Percentiles rank a stretch among this genome's conserved stretches.
Evolutionary conservation across 2,329 filamentous ascomycete genomes (phyloP).

Genomic region (Trichoderma gracile): DNA sequence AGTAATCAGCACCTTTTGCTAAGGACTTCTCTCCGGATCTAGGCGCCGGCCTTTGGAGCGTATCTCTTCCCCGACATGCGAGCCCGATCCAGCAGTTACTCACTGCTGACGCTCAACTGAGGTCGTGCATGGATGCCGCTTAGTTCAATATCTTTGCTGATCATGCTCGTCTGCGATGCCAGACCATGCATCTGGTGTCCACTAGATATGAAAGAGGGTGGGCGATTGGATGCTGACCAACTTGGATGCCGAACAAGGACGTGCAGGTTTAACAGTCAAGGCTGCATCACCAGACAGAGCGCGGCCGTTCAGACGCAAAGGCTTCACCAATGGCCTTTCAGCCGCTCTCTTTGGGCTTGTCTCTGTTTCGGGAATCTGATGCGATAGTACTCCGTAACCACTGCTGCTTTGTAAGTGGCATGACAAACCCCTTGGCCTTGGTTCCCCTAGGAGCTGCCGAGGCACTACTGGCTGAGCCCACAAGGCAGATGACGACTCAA

Average conservation of each 20-base stretch:
- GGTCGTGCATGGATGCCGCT: not conserved
- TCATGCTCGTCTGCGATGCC: not conserved
- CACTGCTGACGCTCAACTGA: not conserved
- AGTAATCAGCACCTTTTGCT: not conserved
- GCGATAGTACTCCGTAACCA: not conserved
- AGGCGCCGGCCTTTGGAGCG: not conserved
- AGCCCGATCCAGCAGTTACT: not conserved
- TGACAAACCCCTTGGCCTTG: not conserved
- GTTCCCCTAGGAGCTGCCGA: not conserved
- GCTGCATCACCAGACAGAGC: not conserved
- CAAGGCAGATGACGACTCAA: not conserved
- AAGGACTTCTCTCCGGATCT: not conserved
- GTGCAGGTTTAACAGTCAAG: not conserved
- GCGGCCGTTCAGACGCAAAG: not conserved
- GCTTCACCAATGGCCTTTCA: not conserved
- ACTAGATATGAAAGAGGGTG: not conserved
- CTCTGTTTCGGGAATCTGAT: not conserved
- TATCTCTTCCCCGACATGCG: not conserved
- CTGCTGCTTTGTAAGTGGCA: constrained; percentile 7
- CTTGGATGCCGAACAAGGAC: not conserved
- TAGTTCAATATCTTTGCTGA: not conserved
- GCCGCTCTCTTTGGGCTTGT: not conserved
- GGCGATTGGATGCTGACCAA: not conserved
- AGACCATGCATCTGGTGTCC: not conserved
- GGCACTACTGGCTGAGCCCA: constrained; percentile 12